Base-by-base conservation (phyloP, 106 monocot species). In the Allium fistulosum region DNA sequence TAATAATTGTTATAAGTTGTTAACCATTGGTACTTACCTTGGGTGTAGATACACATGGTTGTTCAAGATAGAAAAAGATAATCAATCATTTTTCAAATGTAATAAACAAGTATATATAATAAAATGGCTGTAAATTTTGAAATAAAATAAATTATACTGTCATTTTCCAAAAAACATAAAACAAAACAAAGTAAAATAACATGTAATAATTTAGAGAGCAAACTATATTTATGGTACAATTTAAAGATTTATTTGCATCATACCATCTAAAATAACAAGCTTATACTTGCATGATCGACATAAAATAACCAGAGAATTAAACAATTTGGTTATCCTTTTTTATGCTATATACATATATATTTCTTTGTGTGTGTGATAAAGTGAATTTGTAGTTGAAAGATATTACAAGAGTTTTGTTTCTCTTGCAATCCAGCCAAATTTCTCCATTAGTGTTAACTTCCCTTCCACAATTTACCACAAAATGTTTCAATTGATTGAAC, bases 361-460 rank as follows among this genome's bases (percentile, higher is more conserved):
- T 22, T 22, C 22, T 22, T 0, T 22, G 22, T 22, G 22, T 22
- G 1, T 22, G 22, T 22, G 22, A 22, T 22, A 22, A 22, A 22
- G 22, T 22, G 22, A 22, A 0, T 22, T 22, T 22, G 0, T 22
- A 22, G 22, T 22, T 22, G 22, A 22, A 22, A 22, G 22, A 22
- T 22, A n/a, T 74, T 50, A 88, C 93, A 67, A 74, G 72, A 27
- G 77, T 70, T 62, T 68, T 51, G 62, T 87, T 76, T 8, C 76
- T 63, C 52, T 94, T 90, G 90, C 94, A 90, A 4, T 62, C 53
- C 94, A 90, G 90, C 94, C 94, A 94, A 3, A 73, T 28, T 9
- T 81, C 14, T 4, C 94, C 94, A 56, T 80, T 87, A 10, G 90
- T 90, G 45, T 87, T 65, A 51, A 94, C 53, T 22, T 70, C 82